phyloP scores from a whole-genome alignment of 495 filamentous ascomycete species.

The Immersiella caudata region DNA sequence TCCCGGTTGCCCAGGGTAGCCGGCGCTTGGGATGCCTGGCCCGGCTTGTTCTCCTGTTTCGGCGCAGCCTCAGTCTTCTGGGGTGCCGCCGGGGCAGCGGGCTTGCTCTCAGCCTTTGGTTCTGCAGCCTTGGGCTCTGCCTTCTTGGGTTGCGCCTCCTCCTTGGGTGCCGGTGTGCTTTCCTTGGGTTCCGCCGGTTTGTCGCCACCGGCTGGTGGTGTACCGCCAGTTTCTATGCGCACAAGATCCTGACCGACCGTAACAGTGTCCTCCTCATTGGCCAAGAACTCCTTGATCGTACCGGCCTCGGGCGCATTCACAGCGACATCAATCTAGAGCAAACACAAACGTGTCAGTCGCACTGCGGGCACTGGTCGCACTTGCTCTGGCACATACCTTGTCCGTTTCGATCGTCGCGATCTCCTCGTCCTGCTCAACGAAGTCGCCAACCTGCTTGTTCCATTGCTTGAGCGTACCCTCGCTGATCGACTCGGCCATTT shows the following conservation, averaged over 20 bases:
- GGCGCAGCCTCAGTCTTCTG: conserved; percentile 35
- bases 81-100: conserved; percentile 39
- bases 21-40: conserved; percentile 42
- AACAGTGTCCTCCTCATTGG: conserved; percentile 93
- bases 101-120: conserved; percentile 33
- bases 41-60: conserved; percentile 51
- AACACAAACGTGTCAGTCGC: conserved; percentile 14
- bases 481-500: conserved; percentile 99
- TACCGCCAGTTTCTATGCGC: conserved; percentile 77
- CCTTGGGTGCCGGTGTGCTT: conserved; percentile 42
- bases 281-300: conserved; percentile 88
- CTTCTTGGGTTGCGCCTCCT: conserved; percentile 59
- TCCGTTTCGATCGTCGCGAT: conserved; percentile 99
- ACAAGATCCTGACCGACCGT: conserved; percentile 90
- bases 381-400: conserved; percentile 65
- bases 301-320: conserved; percentile 94
- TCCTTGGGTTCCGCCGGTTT: conserved; percentile 62
- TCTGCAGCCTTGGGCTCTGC: conserved; percentile 46
- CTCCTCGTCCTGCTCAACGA: conserved; percentile 93
- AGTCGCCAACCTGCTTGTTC: conserved; percentile 93
- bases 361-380: not conserved
- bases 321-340: conserved; percentile 81
- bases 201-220: conserved; percentile 54
- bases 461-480: conserved; percentile 97
- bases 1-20: conserved; percentile 72